These are phyloP conservation scores for Dioscorea zingiberensis DNA, from an alignment of 106 monocot genomes.

Conservation along the genomic window DNA sequence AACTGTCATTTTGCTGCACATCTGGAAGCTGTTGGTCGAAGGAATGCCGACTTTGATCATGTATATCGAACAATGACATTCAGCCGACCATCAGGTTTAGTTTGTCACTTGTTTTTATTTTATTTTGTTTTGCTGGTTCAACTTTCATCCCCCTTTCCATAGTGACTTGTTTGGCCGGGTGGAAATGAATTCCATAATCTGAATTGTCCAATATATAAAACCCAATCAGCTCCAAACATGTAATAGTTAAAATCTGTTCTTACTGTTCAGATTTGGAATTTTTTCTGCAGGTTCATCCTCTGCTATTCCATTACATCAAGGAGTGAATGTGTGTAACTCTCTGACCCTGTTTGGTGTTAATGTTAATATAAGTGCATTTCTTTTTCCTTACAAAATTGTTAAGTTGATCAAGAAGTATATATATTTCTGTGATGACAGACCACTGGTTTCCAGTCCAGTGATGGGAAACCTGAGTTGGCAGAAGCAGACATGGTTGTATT, in stretches of 20 bases:
- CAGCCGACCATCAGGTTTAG: constrained; percentile 20
- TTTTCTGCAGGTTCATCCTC: constrained; percentile 28
- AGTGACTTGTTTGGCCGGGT: too few relatives aligned
- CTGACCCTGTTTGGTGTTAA: background rate
- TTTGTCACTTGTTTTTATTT: background rate
- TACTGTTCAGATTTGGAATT: background rate
- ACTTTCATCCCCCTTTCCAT: background rate
- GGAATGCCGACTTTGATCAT: constrained; percentile 68
- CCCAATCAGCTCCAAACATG: too few relatives aligned
- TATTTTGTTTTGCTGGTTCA: constrained; percentile 16
- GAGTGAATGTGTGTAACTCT: constrained; percentile 28
- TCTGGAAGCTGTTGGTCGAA: constrained; percentile 57
- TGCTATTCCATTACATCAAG: constrained; percentile 37
- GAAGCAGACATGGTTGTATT: constrained; percentile 72
- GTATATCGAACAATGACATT: constrained; percentile 50
- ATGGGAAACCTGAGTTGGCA: constrained; percentile 47
- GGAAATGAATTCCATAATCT: too few relatives aligned
- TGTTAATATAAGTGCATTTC: too few relatives aligned
- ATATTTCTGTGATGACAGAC: constrained; percentile 7
- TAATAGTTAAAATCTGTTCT: background rate
- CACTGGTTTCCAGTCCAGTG: constrained; percentile 22
- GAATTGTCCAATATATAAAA: too few relatives aligned
- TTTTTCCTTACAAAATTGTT: too few relatives aligned
- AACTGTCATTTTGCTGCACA: constrained; percentile 79
- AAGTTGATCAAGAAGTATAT: too few relatives aligned